Conservation (phyloP, 2,329 filamentous ascomycete genomes). For the Cladophialophora psammophila region DNA sequence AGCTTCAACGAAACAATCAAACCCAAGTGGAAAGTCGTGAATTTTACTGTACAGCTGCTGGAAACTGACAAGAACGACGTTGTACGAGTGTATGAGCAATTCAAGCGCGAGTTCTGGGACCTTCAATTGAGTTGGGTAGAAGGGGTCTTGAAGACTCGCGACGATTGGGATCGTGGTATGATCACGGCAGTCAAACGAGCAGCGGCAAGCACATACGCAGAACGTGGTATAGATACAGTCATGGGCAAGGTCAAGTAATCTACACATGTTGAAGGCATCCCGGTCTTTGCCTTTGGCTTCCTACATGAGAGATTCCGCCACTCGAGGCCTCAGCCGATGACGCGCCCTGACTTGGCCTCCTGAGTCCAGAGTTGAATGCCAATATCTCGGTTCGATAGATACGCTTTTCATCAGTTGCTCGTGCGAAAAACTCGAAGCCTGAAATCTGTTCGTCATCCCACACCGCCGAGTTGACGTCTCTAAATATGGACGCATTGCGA, state of each 20-base stretch:
- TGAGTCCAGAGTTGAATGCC: neutral
- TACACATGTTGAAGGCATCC: neutral
- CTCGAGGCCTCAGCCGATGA: neutral
- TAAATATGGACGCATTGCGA: neutral
- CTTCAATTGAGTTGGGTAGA: slow-evolving; percentile 96
- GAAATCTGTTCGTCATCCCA: neutral
- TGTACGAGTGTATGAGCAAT: slow-evolving; percentile 78
- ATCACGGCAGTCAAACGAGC: slow-evolving; percentile 84
- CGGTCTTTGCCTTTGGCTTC: neutral
- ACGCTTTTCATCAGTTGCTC: neutral
- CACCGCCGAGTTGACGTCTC: neutral
- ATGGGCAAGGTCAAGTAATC: slow-evolving; percentile 86
- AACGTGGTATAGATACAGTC: slow-evolving; percentile 85
- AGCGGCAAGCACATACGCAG: slow-evolving; percentile 84
- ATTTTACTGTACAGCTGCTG: slow-evolving; percentile 82
- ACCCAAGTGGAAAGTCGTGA: slow-evolving; percentile 89
- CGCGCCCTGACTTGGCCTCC: neutral
- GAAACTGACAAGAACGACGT: slow-evolving; percentile 74
- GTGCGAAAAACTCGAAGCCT: neutral
- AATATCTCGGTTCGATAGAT: neutral
- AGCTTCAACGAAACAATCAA: slow-evolving; percentile 78
- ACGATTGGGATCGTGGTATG: slow-evolving; percentile 94
- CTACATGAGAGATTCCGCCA: neutral
- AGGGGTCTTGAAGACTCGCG: slow-evolving; percentile 80
- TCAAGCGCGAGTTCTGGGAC: slow-evolving; percentile 92